phyloP scores from a whole-genome alignment of 2,329 filamentous ascomycete genomes.

The Leptographium lundbergii region DNA sequence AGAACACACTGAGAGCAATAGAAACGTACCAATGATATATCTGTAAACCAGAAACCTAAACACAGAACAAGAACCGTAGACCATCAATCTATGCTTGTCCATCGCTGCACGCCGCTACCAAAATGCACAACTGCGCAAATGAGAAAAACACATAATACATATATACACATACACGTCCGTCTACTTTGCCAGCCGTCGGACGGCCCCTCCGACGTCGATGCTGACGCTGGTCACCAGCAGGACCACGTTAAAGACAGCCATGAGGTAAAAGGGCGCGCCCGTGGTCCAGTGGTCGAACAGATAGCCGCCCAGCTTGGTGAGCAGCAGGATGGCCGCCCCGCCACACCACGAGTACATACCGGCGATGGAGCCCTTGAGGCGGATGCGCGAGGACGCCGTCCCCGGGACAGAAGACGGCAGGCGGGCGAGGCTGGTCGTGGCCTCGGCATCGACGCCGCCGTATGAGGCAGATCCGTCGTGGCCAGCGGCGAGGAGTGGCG shows the following conservation, averaged over 20 bases:
- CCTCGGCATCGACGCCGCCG: background rate
- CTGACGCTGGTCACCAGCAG: constrained; percentile 46
- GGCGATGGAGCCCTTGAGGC: constrained; percentile 84
- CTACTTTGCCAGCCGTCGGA: constrained; percentile 8
- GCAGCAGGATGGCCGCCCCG: constrained; percentile 74
- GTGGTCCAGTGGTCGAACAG: constrained; percentile 66
- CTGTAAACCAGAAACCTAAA: too few species aligned
- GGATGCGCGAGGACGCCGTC: constrained; percentile 32
- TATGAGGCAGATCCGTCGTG: background rate
- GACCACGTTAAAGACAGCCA: constrained; percentile 74
- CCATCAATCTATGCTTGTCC: too few species aligned
- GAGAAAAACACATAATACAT: too few species aligned
- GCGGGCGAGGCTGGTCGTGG: background rate
- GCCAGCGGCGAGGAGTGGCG: constrained; percentile 22
- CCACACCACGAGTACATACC: constrained; percentile 89
- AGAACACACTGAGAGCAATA: too few species aligned
- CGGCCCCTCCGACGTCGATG: constrained; percentile 32
- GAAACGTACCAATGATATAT: too few species aligned
- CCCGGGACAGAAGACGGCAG: background rate
- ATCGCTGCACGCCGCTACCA: too few species aligned
- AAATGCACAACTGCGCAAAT: too few species aligned
- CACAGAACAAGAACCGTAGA: too few species aligned
- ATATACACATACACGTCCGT: background rate
- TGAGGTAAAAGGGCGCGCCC: constrained; percentile 85
- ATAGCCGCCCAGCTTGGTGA: constrained; percentile 82